These are phyloP conservation scores for Chlorokybus atmophyticus DNA, from an alignment of 139 green algal genomes.

Conservation along the genomic window DNA sequence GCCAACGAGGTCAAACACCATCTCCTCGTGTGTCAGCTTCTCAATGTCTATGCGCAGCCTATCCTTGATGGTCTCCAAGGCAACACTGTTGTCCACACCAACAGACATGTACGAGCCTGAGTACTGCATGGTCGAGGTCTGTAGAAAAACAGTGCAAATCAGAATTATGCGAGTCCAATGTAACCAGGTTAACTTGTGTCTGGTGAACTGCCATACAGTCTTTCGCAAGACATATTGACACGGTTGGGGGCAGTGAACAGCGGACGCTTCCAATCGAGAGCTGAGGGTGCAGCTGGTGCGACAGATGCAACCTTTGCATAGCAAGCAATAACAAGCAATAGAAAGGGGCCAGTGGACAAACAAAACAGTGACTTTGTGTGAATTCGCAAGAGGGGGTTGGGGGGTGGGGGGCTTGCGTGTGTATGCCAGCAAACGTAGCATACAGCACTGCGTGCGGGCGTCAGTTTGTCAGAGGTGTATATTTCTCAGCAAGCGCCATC, in stretches of 20 bases:
- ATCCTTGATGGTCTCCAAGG: conserved; percentile 49
- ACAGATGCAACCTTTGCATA: conserved; percentile 2
- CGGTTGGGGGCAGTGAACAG: too few species aligned
- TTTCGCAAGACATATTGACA: background rate
- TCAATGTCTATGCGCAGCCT: conserved; percentile 12
- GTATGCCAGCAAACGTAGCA: too few species aligned
- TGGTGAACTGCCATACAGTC: background rate
- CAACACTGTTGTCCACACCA: conserved; percentile 63
- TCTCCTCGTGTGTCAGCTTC: conserved; percentile 35
- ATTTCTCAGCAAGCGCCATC: too few species aligned
- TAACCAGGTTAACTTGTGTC: background rate
- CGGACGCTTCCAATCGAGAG: too few species aligned
- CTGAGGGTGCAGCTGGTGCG: background rate
- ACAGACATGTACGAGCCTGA: conserved; percentile 29
- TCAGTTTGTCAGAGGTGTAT: too few species aligned
- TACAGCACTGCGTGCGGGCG: too few species aligned
- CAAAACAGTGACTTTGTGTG: too few species aligned
- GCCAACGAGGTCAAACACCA: conserved; percentile 89
- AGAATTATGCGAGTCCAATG: too few species aligned
- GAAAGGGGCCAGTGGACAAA: too few species aligned
- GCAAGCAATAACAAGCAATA: too few species aligned
- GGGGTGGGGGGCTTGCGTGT: too few species aligned
- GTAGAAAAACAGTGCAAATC: background rate
- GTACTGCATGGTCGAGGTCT: conserved; percentile 14
- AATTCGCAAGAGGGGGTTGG: too few species aligned